Conservation (phyloP, 495 filamentous ascomycete genomes). For the Tuber umbilicatum region DNA sequence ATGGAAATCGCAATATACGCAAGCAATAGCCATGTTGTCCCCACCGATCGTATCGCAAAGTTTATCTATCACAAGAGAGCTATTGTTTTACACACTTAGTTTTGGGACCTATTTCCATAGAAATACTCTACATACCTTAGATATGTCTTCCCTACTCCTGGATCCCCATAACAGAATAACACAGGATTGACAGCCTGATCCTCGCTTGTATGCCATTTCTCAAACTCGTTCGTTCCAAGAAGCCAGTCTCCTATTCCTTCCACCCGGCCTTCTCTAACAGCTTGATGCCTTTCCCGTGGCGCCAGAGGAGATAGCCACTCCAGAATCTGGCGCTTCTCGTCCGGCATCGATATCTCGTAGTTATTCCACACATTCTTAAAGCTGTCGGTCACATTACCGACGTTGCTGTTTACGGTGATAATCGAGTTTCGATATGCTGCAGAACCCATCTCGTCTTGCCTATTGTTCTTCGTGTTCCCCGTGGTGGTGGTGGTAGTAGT, state of each 20-base stretch:
- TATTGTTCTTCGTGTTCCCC: not conserved
- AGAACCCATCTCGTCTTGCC: not conserved
- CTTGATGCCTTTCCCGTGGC: not conserved
- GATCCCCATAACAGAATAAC: not conserved
- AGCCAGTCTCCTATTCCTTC: not conserved
- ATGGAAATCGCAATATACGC: too few species aligned
- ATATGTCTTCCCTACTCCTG: too few species aligned
- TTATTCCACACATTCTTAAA: not conserved
- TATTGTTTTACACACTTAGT: too few species aligned
- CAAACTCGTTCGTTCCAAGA: not conserved
- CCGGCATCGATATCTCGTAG: not conserved
- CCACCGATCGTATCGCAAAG: too few species aligned
- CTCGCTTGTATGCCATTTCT: not conserved
- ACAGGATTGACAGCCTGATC: not conserved
- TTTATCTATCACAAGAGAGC: too few species aligned
- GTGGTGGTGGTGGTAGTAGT: not conserved
- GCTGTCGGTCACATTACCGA: not conserved
- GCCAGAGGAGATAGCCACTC: not conserved
- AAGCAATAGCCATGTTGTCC: too few species aligned
- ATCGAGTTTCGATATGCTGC: not conserved
- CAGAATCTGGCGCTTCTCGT: not conserved
- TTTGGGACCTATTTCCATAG: too few species aligned
- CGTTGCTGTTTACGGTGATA: not conserved
- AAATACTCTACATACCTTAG: too few species aligned
- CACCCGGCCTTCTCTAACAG: not conserved